Evolutionary conservation across 805 yeast species (phyloP), one percentile per base, ranked within the genome.

Genomic region (Metschnikowia dekortorum): DNA sequence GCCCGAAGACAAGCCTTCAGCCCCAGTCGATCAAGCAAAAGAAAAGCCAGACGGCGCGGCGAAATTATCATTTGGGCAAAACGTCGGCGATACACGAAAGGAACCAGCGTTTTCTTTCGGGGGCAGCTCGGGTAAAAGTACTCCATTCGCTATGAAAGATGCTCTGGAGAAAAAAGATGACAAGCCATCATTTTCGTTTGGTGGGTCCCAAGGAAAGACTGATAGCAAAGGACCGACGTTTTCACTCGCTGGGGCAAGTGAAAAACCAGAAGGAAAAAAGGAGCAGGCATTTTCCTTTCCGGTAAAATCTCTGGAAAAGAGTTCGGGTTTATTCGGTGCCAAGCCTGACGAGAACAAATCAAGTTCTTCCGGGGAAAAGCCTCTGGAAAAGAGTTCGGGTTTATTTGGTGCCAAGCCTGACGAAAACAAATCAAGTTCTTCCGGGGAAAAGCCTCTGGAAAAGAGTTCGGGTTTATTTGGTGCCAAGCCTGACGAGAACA

Each of bases 381-480:
- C 22, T 4, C 22, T 22, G 22, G 44, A 58, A 7, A 52, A 50
- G 34, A 64, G 7, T 51, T 61, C 37, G 39, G 22, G 48, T 31
- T 52, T 59, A 8, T 50, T 58, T 28, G 63, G 61, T 7, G 57
- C 59, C 47, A 56, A 53, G 29, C 37, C 61, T 4, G 61, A 48
- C 9, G 14, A 13, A 1, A n/a, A 7, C 54, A 64, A 8, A 51
- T 61, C 35, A 39, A 22, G 47, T n/a, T n/a, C n/a, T n/a, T n/a
- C n/a, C 22, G 22, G 22, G 22, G 22, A 22, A 22, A 22, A 22
- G 22, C 22, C 22, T 4, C 22, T 22, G 22, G 44, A 58, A 7
- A 52, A 50, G 34, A 64, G 7, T 51, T 61, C 37, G 39, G 22
- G 48, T 31, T 52, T 59, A 8, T 50, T 58, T 28, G 63, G 61